Evolutionary conservation across 805 yeast genomes (phyloP), one percentile per base, ranked within the genome.

Genomic region (Barnettozyma salicaria): DNA sequence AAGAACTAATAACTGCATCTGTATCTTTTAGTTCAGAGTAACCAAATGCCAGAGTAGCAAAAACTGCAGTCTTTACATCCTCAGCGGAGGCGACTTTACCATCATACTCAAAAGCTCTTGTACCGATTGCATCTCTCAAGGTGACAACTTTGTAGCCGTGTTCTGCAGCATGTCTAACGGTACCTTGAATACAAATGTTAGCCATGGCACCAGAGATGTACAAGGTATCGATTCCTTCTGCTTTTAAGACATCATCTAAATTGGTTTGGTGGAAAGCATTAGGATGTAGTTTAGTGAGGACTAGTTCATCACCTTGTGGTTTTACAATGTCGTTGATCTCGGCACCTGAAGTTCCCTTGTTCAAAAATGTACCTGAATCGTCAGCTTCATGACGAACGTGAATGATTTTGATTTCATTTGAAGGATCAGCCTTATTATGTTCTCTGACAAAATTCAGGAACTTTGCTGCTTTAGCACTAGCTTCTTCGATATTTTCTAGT

Each of bases 181-280:
- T 47, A 5, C 51, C 53, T 29, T 48, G 42, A 23, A 48, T 27
- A 39, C 51, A 48, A 8, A 48, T 28, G 12, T 47, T 48, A 3
- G 51, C 39, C 49, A 45, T 47, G 5, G 51, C 48, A 33, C 53
- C 51, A 18, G 43, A 29, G 7, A 48, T 21, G 18, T 40, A 33
- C 7, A 47, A 21, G 6, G 33, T 32, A 8, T 39, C 35, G 30
- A 48, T 32, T 1, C 34, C 37, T 6, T 39, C 22, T 4, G 16
- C 8, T 21, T 41, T 29, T 18, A 48, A 33, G 9, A 41, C 12
- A 19, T 42, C 34, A 10, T 37, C 21, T 10, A 48, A 28, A n/a
- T 41, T 34, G 4, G 53, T 48, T 2, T 30, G 39, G 16, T 30
- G 19, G 19, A 45, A 48, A 0, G 53, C 33, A 20, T 48, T 47